Evolutionary conservation across 2,329 filamentous ascomycete species (phyloP), one percentile per base, ranked within the genome.

Genomic region (Lecanicillium sp.): DNA sequence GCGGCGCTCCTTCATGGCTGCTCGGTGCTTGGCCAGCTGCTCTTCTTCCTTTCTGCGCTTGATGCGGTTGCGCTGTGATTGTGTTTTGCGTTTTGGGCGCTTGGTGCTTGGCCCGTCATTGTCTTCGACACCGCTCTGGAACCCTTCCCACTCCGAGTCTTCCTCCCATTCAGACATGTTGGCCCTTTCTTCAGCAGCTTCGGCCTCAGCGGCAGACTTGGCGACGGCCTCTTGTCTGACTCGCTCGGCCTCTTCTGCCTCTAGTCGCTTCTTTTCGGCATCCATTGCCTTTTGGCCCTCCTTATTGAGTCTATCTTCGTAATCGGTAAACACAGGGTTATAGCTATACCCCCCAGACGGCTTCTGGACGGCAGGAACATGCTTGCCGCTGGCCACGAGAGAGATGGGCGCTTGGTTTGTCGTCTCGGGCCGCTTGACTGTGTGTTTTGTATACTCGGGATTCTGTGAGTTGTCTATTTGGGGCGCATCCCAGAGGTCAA

Each of bases 21-120:
- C 76, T 48, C 90, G 83, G 65, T 88, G 85, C 56, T 79, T 86
- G 16, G 77, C 75, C 45, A 78, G 70, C 33, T 80, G 73, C 64
- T 95, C 89, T 38, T 85, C 84, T 54, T 89, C 87, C 67, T 95
- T 95, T 57, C 87, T 79, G 45, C 86, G 75, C 68, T 89, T 87
- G 53, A 85, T 81, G 58, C 83, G 88, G 65, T 96, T 96, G 45
- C 88, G 73, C 62, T 96, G 85, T 1, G 78, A 71, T 36, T 80
- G 84, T 3, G 87, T 94, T 68, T 96, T 96, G 52, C 90, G 74
- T 60, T 85, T 75, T 3, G 85, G 83, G 43, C 81, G 72, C 66
- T 94, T 95, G 29, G 47, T 47, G 9, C 49, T 52, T 44, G 75
- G 75, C 52, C 76, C 80, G 53, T 63, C 54, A 15, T 45, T 52